Evolutionary conservation across 2,329 filamentous ascomycete genomes (phyloP).

Genomic region (Albifimbria verrucaria): DNA sequence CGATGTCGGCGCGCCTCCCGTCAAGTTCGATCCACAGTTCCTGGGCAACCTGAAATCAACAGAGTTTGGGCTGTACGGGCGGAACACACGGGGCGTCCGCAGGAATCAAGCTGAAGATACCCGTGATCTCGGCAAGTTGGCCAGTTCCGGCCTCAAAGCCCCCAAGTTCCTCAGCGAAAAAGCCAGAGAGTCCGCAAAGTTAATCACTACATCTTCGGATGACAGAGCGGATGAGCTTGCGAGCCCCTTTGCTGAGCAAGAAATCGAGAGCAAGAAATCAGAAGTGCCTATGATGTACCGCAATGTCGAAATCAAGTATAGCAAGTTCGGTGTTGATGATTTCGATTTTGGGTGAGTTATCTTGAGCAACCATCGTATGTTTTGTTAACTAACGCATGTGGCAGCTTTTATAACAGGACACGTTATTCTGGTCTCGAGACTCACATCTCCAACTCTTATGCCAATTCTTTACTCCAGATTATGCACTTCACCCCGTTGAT

Average conservation of each 20-base stretch:
- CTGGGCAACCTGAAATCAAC: slow-evolving; percentile 65
- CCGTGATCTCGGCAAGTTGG: slow-evolving; percentile 57
- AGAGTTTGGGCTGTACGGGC: slow-evolving; percentile 75
- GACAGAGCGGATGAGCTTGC: slow-evolving; percentile 53
- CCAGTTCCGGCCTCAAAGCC: slow-evolving; percentile 61
- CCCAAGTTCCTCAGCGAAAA: slow-evolving; percentile 97
- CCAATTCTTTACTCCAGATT: slow-evolving; percentile 86
- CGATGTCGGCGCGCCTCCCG: slow-evolving; percentile 79
- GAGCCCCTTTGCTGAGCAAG: slow-evolving; percentile 63
- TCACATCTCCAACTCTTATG: slow-evolving; percentile 95
- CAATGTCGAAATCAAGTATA: slow-evolving; percentile 97
- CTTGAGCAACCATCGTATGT: not conserved
- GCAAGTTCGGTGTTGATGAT: slow-evolving; percentile 97
- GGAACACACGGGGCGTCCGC: slow-evolving; percentile 67
- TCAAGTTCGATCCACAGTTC: slow-evolving; percentile 69
- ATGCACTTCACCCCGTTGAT: slow-evolving; percentile 87
- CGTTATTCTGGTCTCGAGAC: slow-evolving; percentile 89
- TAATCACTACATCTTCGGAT: slow-evolving; percentile 37
- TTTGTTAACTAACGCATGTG: slow-evolving; percentile 8
- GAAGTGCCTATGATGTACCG: slow-evolving; percentile 88
- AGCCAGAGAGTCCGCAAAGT: slow-evolving; percentile 63
- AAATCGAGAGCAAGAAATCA: slow-evolving; percentile 70
- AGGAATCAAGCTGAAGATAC: slow-evolving; percentile 85
- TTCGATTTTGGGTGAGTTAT: slow-evolving; percentile 86
- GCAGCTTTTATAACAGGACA: slow-evolving; percentile 91